phyloP scores from a whole-genome alignment of 2,329 filamentous ascomycete genomes.

The Simplicillium sp. region DNA sequence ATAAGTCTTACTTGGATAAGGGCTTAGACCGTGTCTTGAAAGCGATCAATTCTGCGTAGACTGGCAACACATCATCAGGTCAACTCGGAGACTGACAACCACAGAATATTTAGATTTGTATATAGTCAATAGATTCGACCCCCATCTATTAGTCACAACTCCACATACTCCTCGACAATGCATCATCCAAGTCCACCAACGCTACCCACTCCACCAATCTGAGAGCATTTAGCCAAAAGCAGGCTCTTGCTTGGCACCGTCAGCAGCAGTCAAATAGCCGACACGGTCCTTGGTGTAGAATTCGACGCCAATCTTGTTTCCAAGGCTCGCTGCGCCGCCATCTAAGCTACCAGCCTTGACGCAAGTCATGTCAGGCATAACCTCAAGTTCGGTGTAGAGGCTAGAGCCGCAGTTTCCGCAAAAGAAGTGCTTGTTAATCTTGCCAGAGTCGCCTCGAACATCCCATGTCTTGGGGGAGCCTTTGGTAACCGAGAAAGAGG shows the following conservation, averaged over 20 bases:
- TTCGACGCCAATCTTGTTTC: conserved; percentile 35
- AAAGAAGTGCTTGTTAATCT: conserved; percentile 47
- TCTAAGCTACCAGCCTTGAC: conserved; percentile 44
- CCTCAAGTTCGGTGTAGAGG: conserved; percentile 40
- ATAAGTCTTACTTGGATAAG: conserved; percentile 17
- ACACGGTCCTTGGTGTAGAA: conserved; percentile 43
- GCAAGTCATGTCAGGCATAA: conserved; percentile 39
- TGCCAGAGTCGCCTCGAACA: conserved; percentile 36
- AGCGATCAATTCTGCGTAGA: background rate
- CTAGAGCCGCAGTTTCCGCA: conserved; percentile 40
- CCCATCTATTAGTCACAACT: too few species aligned
- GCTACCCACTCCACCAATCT: too few species aligned
- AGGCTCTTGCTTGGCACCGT: conserved; percentile 38
- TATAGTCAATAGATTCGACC: too few species aligned
- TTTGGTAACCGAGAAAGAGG: conserved; percentile 37
- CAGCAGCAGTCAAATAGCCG: conserved; percentile 27
- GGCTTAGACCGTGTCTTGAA: conserved; percentile 8
- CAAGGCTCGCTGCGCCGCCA: conserved; percentile 31
- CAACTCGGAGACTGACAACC: too few species aligned
- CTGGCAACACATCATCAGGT: too few species aligned
- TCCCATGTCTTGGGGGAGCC: conserved; percentile 39
- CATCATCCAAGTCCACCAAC: too few species aligned
- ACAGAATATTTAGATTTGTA: background rate
- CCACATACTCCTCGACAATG: too few species aligned
- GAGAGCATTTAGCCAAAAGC: conserved; percentile 10